Base-by-base conservation (phyloP, 805 yeast species). In the Henningerozyma blattae region DNA sequence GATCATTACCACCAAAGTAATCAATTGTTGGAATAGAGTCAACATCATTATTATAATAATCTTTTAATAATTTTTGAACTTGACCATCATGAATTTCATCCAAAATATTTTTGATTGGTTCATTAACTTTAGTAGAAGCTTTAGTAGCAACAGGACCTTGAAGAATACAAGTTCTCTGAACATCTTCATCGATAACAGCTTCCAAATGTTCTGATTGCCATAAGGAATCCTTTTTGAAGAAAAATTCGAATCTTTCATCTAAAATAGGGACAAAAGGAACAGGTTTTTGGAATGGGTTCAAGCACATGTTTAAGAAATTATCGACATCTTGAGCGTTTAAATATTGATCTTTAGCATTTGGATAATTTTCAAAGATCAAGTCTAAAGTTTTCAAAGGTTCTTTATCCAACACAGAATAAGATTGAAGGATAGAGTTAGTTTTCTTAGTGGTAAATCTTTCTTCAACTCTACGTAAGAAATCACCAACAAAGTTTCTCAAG, bases 81-180 rank as follows among this genome's bases (percentile, higher is more conserved):
- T 87, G 96, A 40, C 95, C 95, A 25, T 86, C 75, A 53, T 91
- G 95, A 41, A 91, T 78, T 46, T 70, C 65, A 56, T 89, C 96
- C 64, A 91, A 64, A 47, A 91, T 86, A 30, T 80, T 82, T 61
- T 82, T 77, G 54, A 91, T 83, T 50, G 98, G 97, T 65, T 85
- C 95, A 55, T 91, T 77, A 40, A 83, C 91, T 54, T 70, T 67
- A 51, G 70, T 81, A 48, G 96, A 77, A 68, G 67, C 87, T 63
- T 78, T 86, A 48, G 95, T 95, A 49, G 99, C 94, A 46, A 91
- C 97, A 34, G 99, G 99, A 49, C 98, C 97, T 52, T 86, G 95
- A 52, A 91, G 72, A 47, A 91, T 86, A 81, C 98, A 93, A n/a
- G 96, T 89, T 71, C 98, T 81, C 62, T 87, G 87, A 42, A 91